These are phyloP conservation scores for Paracamarosporium sp. DNA, from an alignment of 2,329 filamentous ascomycete species.

Conservation along the genomic window DNA sequence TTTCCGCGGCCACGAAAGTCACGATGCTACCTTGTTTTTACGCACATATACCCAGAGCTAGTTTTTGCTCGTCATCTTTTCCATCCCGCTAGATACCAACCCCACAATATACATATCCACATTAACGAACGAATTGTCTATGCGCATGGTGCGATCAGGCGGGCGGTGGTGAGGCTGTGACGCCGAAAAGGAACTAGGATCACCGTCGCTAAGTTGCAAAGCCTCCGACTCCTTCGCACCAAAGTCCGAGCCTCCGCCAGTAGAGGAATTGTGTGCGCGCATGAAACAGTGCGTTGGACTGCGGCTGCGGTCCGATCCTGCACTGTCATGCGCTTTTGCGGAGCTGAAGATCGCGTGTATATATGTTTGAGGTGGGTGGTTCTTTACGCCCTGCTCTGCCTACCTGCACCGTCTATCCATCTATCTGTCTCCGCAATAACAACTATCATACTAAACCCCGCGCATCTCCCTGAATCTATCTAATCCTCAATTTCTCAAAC, in stretches of 20 bases:
- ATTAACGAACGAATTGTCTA: background rate
- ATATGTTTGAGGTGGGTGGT: no score
- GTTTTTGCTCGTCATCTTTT: background rate
- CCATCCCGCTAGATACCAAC: slow-evolving; percentile 4
- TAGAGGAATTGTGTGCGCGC: background rate
- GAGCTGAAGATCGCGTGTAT: background rate
- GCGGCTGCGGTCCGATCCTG: background rate
- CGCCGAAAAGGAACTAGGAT: background rate
- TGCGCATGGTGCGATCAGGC: background rate
- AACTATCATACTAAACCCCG: no score
- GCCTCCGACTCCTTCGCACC: background rate
- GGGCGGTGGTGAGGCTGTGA: background rate
- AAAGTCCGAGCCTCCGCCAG: background rate
- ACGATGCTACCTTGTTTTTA: background rate
- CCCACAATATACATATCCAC: background rate
- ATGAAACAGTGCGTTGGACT: background rate
- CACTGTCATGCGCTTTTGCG: no score
- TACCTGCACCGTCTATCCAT: no score
- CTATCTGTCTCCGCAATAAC: no score
- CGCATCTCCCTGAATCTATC: no score
- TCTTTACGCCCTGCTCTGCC: no score
- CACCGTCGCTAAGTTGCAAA: background rate
- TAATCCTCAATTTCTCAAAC: no score
- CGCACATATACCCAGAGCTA: slow-evolving; percentile 8
- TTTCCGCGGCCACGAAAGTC: background rate